Evolutionary conservation across 1,139 yeast species (phyloP).

Genomic region (Yamadazyma atlantica): DNA sequence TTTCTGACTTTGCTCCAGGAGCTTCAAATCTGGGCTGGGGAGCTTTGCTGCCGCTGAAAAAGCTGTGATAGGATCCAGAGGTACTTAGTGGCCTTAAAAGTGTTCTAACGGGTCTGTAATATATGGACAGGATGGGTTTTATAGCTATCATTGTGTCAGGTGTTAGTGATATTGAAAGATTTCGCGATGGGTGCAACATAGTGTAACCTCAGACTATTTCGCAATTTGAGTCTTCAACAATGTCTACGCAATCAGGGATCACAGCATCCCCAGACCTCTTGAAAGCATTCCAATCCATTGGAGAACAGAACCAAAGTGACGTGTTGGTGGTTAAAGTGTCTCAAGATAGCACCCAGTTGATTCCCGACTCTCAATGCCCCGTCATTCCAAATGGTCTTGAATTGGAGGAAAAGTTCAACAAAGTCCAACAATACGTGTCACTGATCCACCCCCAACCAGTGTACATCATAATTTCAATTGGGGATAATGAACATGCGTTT

Average conservation of each 20-base stretch:
- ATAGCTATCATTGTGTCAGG: too few relatives aligned
- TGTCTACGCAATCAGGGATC: slow-evolving; percentile 78
- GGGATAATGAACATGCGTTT: slow-evolving; percentile 45
- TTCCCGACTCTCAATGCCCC: slow-evolving; percentile 38
- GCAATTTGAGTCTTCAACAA: too few relatives aligned
- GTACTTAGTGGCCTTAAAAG: background rate
- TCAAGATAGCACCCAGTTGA: slow-evolving; percentile 46
- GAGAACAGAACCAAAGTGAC: slow-evolving; percentile 9
- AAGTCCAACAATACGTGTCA: slow-evolving; percentile 32
- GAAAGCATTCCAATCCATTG: slow-evolving; percentile 26
- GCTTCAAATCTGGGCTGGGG: slow-evolving; percentile 24
- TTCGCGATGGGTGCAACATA: slow-evolving; percentile 5
- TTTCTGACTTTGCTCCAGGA: slow-evolving; percentile 39
- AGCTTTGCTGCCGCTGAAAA: slow-evolving; percentile 38
- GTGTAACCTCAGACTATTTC: too few relatives aligned
- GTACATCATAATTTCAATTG: slow-evolving; percentile 50
- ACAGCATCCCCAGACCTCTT: slow-evolving; percentile 48
- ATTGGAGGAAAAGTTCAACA: slow-evolving; percentile 33
- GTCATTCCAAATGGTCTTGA: slow-evolving; percentile 16
- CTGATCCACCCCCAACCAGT: slow-evolving; percentile 51
- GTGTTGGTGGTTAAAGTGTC: slow-evolving; percentile 43
- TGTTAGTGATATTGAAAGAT: background rate
- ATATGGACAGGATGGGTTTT: too few relatives aligned
- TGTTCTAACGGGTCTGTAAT: too few relatives aligned
- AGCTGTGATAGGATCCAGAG: slow-evolving; percentile 3